These are phyloP conservation scores for Ascocoryne sarcoides DNA, from an alignment of 2,329 filamentous ascomycete species.

Conservation along the genomic window DNA sequence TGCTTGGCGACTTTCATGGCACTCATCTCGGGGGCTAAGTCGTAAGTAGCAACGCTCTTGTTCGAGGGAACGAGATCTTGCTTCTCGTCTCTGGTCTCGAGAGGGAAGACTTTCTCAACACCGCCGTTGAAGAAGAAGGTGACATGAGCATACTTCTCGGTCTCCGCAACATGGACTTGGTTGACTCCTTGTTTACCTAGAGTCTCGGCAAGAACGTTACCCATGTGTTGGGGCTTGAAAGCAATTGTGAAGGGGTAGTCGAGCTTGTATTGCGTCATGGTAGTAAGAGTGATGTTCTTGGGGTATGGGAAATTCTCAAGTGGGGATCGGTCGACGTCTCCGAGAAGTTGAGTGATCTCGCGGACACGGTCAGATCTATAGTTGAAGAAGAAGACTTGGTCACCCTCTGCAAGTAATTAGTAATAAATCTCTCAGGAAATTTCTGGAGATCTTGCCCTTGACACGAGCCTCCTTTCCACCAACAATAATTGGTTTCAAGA, in stretches of 20 bases:
- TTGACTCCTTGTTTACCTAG: constrained; percentile 79
- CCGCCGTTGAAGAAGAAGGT: constrained; percentile 99
- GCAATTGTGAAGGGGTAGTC: constrained; percentile 89
- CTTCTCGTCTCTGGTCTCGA: constrained; percentile 79
- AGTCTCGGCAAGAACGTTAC: constrained; percentile 97
- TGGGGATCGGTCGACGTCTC: constrained; percentile 84
- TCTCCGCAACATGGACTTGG: constrained; percentile 96
- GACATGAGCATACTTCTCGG: constrained; percentile 98
- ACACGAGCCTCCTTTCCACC: constrained; percentile 79
- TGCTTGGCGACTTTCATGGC: constrained; percentile 83
- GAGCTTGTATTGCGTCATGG: constrained; percentile 97
- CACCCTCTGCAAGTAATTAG: constrained; percentile 52
- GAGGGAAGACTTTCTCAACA: constrained; percentile 89
- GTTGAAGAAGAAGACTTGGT: constrained; percentile 99
- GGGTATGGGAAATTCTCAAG: constrained; percentile 89
- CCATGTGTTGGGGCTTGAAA: constrained; percentile 92
- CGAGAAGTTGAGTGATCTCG: constrained; percentile 90
- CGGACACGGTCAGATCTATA: constrained; percentile 97
- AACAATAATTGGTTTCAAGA: constrained; percentile 94
- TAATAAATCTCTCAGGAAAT: background rate
- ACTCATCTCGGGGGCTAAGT: constrained; percentile 92
- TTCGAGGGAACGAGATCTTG: constrained; percentile 78
- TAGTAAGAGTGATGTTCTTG: constrained; percentile 77
- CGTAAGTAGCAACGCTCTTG: constrained; percentile 85
- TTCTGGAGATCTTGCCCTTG: constrained; percentile 52